Conservation (phyloP, 306 rosid species). For the Herpetospermum pedunculosum region DNA sequence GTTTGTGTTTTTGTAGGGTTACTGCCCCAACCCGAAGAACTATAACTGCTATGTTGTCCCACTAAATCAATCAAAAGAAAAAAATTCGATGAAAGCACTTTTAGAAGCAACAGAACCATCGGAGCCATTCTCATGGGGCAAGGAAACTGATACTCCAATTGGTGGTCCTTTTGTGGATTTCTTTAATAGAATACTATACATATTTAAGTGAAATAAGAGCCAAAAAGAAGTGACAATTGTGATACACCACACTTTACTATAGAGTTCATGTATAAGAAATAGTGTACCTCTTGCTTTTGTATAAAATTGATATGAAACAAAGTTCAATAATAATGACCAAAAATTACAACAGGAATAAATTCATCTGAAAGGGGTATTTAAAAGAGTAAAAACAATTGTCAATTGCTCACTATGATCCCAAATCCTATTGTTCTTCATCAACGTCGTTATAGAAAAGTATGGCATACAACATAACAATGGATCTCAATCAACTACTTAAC, state of each 20-base stretch:
- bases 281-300: neutral
- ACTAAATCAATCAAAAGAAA: constrained; percentile 42
- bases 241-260: neutral
- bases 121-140: constrained; percentile 55
- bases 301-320: neutral
- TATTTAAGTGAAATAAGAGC: constrained; percentile 13
- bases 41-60: constrained; percentile 42
- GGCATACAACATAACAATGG: too few species aligned
- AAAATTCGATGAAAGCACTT: constrained; percentile 29
- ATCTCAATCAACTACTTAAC: too few species aligned
- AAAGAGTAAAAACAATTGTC: constrained; percentile 43
- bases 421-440: constrained; percentile 41
- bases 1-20: constrained; percentile 34
- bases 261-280: neutral
- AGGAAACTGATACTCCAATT: constrained; percentile 53
- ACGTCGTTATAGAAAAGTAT: too few species aligned
- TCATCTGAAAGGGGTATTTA: constrained; percentile 30
- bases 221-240: neutral
- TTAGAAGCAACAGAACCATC: constrained; percentile 17
- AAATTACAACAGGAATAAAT: constrained; percentile 43
- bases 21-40: constrained; percentile 36
- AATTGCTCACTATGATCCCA: constrained; percentile 46
- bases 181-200: constrained; percentile 18
- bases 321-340: constrained; percentile 25
- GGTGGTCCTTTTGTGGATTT: constrained; percentile 24